Evolutionary conservation across 805 yeast species (phyloP), one percentile per base, ranked within the genome.

Genomic region (Kurtzmaniella fragi): DNA sequence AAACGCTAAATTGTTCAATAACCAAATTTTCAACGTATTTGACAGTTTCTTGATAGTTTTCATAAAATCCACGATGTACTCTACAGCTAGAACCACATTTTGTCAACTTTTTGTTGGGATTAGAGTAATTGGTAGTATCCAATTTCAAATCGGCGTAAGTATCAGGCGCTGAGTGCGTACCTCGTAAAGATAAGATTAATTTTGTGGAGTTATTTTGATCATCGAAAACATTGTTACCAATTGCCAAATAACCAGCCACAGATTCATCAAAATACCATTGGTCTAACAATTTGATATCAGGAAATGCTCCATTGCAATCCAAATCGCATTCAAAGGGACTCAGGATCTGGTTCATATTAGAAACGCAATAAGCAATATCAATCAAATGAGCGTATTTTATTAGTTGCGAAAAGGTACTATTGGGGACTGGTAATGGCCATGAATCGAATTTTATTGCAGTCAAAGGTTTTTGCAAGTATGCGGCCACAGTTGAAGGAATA

Each of bases 321-420:
- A 64, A 50, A 17, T 59, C 62, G 44, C 76, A 70, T 17, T 53
- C 41, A 47, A 70, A 70, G 1, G 75, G 75, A 30, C 48, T 46
- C 3, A 51, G 48, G n/a, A 70, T 57, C 3, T 49, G 49, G 13
- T 52, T 49, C 5, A 54, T 41, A 1, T 52, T 41, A 3, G 65
- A 59, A 7, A 70, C 56, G 43, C 76, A 70, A 43, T 70, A 70
- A 4, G 74, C 52, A 10, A 69, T 68, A 42, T 70, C 75, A 17
- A 66, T 57, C 26, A 70, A 52, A 43, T 67, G 71, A 4, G 74
- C 70, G 38, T 61, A 63, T 7, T 64, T 59, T 51, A 49, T 60
- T 37, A 66, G 49, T 35, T 57, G 54, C n/a, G 47, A 33, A 39
- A 59, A 63, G 11, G 59, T 45, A 6, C 46, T 51, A 2, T 36